Conservation (phyloP, 1,139 yeast genomes). For the Williopsis jadinii region DNA sequence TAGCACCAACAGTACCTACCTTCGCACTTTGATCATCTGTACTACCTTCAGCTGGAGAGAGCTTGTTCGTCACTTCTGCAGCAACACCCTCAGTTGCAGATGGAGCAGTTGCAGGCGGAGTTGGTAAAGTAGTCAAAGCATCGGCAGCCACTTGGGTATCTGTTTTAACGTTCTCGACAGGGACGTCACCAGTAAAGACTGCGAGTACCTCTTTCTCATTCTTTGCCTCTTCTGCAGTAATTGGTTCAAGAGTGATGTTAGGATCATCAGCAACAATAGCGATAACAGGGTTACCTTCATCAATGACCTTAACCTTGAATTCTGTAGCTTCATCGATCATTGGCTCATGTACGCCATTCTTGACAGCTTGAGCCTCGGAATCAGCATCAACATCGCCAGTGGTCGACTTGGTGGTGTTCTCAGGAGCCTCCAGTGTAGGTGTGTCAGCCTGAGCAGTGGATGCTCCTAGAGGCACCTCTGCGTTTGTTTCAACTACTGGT, state of each 20-base stretch:
- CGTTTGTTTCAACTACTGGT: too few relatives aligned
- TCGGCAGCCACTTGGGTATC: conserved; percentile 1
- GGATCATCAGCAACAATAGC: conserved; percentile 8
- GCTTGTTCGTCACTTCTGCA: conserved; percentile 3
- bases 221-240: conserved; percentile 13
- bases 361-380: neutral
- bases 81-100: neutral
- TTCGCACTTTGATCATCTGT: conserved; percentile 3
- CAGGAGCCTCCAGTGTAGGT: too few relatives aligned
- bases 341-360: too few relatives aligned
- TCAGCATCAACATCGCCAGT: neutral
- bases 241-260: conserved; percentile 12
- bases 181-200: conserved; percentile 16
- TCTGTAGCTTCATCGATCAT: neutral
- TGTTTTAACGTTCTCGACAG: conserved; percentile 8
- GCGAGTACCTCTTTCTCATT: conserved; percentile 13
- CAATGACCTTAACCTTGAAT: neutral
- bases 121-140: conserved; percentile 8
- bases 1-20: conserved; percentile 4
- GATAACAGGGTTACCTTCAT: neutral
- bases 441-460: too few relatives aligned
- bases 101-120: conserved; percentile 18
- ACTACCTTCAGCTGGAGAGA: conserved; percentile 10
- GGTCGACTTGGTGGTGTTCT: too few relatives aligned
- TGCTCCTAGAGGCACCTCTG: too few relatives aligned